Evolutionary conservation across 352 stramenopile genomes (phyloP), one percentile per base, ranked within the genome.

Genomic region (Globisporangium splendens): DNA sequence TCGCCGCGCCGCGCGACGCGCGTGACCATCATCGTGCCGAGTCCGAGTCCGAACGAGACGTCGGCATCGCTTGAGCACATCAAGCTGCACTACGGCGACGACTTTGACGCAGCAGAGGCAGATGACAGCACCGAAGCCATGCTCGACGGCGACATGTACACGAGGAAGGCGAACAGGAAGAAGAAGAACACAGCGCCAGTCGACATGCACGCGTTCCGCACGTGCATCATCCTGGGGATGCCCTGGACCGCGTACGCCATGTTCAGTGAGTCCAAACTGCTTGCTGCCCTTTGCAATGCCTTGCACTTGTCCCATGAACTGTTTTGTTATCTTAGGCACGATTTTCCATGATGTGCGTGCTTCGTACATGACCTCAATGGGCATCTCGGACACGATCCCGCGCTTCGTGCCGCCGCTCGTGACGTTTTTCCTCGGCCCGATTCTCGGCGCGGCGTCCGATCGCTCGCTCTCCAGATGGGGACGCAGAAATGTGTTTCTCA

Each of bases 351-450:
- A 89, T 50, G 76, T 86, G 42, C 69, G 76, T 48, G 57, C 78
- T 33, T 79, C 78, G 61, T 92, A 90, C 65, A 81, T 90, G 78
- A 68, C 56, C 46, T 89, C 76, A 0, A 85, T 90, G 78, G 80
- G 71, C 42, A 87, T 90, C 56, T 70, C 66, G 10, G 65, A 82
- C 24, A 75, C 77, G 31, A 55, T 88, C 18, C 77, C 83, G 50
- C 78, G 78, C 51, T 86, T 91, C 48, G 43, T 91, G 22, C 83
- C 80, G 31, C 59, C 78, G 24, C 62, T 92, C 46, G 71, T 88
- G 61, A 77, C 69, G 39, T 69, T 90, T 56, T 83, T 89, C 50
- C 66, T 92, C 10, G 80, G 69, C 4, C 80, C 83, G 8, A 88
- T 92, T 41, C 69, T 92, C 20, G 80, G 83, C 24, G 80, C 79